Conservation (phyloP, 768 basidiomycete genomes). For the Zangia roseola region DNA sequence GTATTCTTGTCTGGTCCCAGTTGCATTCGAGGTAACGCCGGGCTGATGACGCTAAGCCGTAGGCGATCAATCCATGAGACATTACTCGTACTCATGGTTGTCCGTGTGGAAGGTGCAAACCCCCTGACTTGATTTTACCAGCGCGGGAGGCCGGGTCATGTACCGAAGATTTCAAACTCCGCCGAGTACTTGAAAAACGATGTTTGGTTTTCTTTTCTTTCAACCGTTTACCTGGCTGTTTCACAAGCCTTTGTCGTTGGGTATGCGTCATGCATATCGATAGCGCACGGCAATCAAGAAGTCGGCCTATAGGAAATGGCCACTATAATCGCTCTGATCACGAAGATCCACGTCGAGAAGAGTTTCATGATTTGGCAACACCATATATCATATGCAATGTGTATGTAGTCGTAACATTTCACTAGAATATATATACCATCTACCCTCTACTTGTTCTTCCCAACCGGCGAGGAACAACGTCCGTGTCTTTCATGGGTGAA, state of each 20-base stretch:
- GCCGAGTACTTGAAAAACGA: constrained; percentile 9
- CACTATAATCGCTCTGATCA: constrained; percentile 85
- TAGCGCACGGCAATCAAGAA: constrained; percentile 39
- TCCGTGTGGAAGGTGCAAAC: background rate
- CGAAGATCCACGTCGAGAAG: constrained; percentile 65
- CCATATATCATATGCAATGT: background rate
- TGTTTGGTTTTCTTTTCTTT: constrained; percentile 12
- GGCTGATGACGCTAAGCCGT: constrained; percentile 18
- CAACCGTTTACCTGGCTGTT: constrained; percentile 45
- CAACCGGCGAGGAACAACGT: constrained; percentile 46
- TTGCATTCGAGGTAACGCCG: constrained; percentile 60
- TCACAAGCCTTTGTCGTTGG: constrained; percentile 45
- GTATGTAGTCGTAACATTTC: background rate
- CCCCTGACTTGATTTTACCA: no score
- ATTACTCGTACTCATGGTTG: constrained; percentile 10
- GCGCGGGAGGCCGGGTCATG: no score
- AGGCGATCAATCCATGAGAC: constrained; percentile 25
- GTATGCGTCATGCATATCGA: constrained; percentile 60
- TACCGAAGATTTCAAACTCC: constrained; percentile 23
- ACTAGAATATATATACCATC: background rate
- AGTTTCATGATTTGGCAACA: constrained; percentile 86
- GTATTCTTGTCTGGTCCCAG: constrained; percentile 49
- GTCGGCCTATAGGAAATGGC: constrained; percentile 56
- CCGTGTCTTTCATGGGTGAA: constrained; percentile 63
- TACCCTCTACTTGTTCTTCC: constrained; percentile 29